Evolutionary conservation across 2,329 filamentous ascomycete species (phyloP).

Genomic region (Fusarium duplospermum): DNA sequence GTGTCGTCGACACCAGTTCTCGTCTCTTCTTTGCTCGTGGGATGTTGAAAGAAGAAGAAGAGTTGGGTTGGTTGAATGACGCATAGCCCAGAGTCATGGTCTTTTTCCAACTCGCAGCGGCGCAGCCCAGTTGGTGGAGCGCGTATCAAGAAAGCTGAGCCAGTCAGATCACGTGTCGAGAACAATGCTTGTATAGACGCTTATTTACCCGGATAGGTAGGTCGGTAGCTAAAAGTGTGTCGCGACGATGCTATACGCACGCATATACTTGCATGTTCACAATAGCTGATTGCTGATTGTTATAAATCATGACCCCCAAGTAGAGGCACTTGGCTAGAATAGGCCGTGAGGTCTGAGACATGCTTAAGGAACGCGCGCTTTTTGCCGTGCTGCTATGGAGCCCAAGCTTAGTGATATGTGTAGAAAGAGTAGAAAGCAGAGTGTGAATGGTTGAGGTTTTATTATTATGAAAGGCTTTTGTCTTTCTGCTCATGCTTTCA

Average conservation of each 20-base stretch:
- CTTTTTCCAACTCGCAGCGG: slow-evolving; percentile 20
- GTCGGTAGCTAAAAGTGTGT: background rate
- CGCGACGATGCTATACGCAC: background rate
- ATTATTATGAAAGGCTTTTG: background rate
- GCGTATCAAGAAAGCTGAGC: slow-evolving; percentile 9
- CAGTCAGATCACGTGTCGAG: slow-evolving; percentile 25
- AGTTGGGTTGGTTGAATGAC: slow-evolving; percentile 25
- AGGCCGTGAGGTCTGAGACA: background rate
- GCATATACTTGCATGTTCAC: background rate
- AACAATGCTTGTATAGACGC: background rate
- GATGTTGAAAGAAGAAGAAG: slow-evolving; percentile 11
- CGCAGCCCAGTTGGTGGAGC: slow-evolving; percentile 22
- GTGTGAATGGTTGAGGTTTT: background rate
- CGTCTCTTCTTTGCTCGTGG: background rate
- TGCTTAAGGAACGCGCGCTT: background rate
- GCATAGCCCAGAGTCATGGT: slow-evolving; percentile 31
- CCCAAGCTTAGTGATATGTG: background rate
- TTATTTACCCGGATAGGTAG: background rate
- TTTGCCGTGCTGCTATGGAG: background rate
- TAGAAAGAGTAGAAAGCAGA: background rate
- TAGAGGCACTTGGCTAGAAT: background rate
- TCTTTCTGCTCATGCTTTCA: background rate
- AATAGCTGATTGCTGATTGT: background rate
- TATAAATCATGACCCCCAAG: background rate
- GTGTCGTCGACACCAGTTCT: background rate